Evolutionary conservation across 257 asterid genomes (phyloP).

Genomic region (Echium plantagineum): DNA sequence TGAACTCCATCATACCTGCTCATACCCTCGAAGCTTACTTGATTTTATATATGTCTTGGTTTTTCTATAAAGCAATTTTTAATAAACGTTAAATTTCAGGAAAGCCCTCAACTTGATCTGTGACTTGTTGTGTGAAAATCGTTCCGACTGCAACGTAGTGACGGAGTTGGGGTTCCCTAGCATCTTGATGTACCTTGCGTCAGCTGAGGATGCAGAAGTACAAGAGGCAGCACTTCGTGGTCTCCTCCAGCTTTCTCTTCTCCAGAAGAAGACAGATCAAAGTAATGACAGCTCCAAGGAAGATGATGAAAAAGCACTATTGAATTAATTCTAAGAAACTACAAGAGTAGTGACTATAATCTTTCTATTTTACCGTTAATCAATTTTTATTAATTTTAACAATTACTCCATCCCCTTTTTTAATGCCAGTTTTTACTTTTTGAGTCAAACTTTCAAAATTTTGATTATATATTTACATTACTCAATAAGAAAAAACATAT

Average conservation of each 20-base stretch:
- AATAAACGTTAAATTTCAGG: conserved; percentile 32
- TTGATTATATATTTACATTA: too few relatives aligned
- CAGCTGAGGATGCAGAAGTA: conserved; percentile 60
- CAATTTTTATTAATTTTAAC: too few relatives aligned
- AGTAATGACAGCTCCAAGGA: conserved; percentile 14
- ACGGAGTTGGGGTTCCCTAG: conserved; percentile 64
- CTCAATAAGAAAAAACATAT: too few relatives aligned
- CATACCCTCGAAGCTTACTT: background rate
- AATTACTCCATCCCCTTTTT: too few relatives aligned
- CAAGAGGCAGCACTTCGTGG: conserved; percentile 81
- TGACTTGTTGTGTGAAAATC: conserved; percentile 46
- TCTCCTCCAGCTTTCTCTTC: conserved; percentile 54
- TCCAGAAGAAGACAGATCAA: conserved; percentile 25
- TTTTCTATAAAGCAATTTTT: background rate
- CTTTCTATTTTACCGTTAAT: too few relatives aligned
- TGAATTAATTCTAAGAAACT: too few relatives aligned
- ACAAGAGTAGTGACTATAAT: too few relatives aligned
- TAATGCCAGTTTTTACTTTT: too few relatives aligned
- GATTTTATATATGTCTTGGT: background rate
- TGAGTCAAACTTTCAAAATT: too few relatives aligned
- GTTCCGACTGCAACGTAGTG: conserved; percentile 38
- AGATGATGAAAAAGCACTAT: conserved; percentile 46
- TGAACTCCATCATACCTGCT: background rate
- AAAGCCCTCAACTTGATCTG: conserved; percentile 74
- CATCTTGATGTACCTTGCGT: conserved; percentile 47